phyloP scores from a whole-genome alignment of 306 rosid genomes.

The Quercus glauca region DNA sequence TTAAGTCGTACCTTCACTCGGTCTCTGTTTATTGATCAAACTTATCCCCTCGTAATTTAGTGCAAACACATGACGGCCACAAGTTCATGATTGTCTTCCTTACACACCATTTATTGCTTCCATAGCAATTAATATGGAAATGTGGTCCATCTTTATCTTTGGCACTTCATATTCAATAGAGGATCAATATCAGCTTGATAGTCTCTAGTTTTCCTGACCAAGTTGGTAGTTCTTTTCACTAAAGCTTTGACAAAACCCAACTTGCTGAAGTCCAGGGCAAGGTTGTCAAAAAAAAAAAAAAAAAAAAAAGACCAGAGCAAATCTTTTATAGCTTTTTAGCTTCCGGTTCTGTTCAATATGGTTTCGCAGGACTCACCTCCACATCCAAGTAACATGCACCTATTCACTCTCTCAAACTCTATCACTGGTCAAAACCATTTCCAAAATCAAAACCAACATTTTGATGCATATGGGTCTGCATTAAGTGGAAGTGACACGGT shows the following conservation, averaged over 20 bases:
- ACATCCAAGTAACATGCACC: slow-evolving; percentile 34
- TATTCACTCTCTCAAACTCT: slow-evolving; percentile 52
- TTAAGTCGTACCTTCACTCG: slow-evolving; percentile 28
- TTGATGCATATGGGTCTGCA: slow-evolving; percentile 51
- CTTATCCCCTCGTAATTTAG: background rate
- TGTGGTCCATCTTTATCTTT: background rate
- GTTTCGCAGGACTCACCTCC: slow-evolving; percentile 40
- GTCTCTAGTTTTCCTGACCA: too few relatives aligned
- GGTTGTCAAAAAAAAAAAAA: too few relatives aligned
- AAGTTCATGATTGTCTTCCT: background rate
- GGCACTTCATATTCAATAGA: background rate
- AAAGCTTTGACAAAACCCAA: slow-evolving; percentile 4
- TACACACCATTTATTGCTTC: slow-evolving; percentile 10
- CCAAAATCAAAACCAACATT: slow-evolving; percentile 55
- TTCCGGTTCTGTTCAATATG: slow-evolving; percentile 15
- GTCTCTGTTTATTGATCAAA: slow-evolving; percentile 34
- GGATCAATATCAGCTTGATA: too few relatives aligned
- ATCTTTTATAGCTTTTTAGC: background rate
- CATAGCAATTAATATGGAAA: slow-evolving; percentile 7
- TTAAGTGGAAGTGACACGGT: slow-evolving; percentile 24
- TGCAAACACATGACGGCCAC: background rate
- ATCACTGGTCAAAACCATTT: slow-evolving; percentile 52
- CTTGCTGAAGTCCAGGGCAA: slow-evolving; percentile 4
- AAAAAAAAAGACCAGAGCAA: too few relatives aligned
- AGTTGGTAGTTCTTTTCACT: background rate